Base-by-base conservation (phyloP, 306 rosid genomes). In the Mimosa pudica region DNA sequence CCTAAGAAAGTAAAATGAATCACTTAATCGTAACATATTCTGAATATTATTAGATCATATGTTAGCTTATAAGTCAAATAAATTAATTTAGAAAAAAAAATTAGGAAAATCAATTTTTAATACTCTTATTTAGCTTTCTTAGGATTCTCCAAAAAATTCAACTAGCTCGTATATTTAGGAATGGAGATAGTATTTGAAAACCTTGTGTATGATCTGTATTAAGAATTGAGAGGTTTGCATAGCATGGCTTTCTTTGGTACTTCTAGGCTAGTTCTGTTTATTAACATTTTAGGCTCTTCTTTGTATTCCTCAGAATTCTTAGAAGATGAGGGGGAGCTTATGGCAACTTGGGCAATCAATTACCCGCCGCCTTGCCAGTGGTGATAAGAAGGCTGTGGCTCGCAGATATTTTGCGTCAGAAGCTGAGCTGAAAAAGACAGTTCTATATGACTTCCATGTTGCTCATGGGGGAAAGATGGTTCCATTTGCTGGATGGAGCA, bases 401-500 rank as follows among this genome's bases (percentile, higher is more conserved):
- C 87, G 89, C n/a, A 70, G 93, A 55, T 92, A 79, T 85, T 88
- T 89, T 71, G 86, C 97, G 33, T 7, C 87, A 0, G 98, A 92
- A 73, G 85, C 93, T 76, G 97, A 94, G 86, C 91, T 92, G 41
- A 94, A 92, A 68, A 94, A 87, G 90, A 92, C 98, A 14, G 97
- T 67, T 77, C 89, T 94, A 11, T 82, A 89, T 83, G 97, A 94
- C 69, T 94, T 92, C 88, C 98, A 92, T 78, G 89, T 92, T 45
- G 90, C 93, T 44, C 11, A 94, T 81, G 97, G 98, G 0, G 98
- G 97, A 74, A 94, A 94, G 97, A 90, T 94, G 97, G 97, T 94
- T 76, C 97, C 97, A 14, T 94, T 94, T 83, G 98, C 98, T 63
- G 97, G 98, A 63, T 94, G 97, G 98, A 90, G 93, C 84, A 94